A percentile compares a stretch with the other conserved stretches of the same genome.
Evolutionary conservation across 2,329 filamentous ascomycete genomes (phyloP).

Genomic region (Fusarium fracticaudum): DNA sequence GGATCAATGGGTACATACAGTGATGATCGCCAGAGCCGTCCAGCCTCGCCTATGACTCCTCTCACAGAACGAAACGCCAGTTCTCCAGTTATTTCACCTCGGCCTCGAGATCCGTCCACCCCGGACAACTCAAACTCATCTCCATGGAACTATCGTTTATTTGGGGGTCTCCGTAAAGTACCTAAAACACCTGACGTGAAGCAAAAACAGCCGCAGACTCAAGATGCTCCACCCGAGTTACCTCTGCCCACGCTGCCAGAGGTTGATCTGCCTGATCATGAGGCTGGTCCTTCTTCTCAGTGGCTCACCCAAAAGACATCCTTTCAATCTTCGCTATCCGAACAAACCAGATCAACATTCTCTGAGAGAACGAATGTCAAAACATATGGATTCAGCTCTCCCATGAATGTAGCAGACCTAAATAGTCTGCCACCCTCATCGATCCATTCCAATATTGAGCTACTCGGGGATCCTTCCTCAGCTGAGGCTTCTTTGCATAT

Average conservation of each 20-base stretch:
- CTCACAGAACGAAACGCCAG: conserved; percentile 52
- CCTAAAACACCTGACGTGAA: conserved; percentile 51
- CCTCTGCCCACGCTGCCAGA: conserved; percentile 46
- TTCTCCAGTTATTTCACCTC: conserved; percentile 32
- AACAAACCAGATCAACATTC: conserved; percentile 53
- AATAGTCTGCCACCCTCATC: conserved; percentile 56
- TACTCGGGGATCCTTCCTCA: conserved; percentile 62
- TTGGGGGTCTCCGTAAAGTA: conserved; percentile 65
- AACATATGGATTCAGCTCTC: conserved; percentile 59
- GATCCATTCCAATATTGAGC: conserved; percentile 60
- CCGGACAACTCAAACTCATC: conserved; percentile 44
- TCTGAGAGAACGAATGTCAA: conserved; percentile 66
- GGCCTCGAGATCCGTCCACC: conserved; percentile 24
- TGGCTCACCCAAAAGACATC: conserved; percentile 36
- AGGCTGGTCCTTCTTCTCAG: conserved; percentile 30
- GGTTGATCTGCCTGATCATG: conserved; percentile 33
- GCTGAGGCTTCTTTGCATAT: conserved; percentile 51
- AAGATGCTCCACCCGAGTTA: conserved; percentile 39
- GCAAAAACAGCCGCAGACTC: conserved; percentile 49
- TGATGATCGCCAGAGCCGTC: conserved; percentile 58
- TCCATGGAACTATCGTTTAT: conserved; percentile 64
- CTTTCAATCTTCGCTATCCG: conserved; percentile 43
- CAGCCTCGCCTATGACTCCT: conserved; percentile 61
- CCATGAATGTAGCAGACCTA: conserved; percentile 45
- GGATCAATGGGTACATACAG: conserved; percentile 58